phyloP scores from a whole-genome alignment of 192 early-diverging fungal genomes.

The Rhizoclosmatium globosum region DNA sequence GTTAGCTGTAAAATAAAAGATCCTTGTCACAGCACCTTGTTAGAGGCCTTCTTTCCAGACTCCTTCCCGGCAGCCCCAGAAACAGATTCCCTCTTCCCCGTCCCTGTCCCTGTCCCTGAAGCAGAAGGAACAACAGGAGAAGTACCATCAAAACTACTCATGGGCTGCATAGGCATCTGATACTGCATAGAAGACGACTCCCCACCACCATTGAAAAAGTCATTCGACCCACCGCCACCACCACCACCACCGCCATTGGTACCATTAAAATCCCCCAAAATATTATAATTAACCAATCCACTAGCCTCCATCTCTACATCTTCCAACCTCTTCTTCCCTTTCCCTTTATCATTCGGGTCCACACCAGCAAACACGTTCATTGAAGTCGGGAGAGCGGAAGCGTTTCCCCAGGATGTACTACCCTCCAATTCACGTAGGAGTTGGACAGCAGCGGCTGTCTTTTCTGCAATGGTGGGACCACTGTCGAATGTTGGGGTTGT shows the following conservation, averaged over 20 bases:
- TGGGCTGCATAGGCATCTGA: not conserved
- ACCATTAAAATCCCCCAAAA: not conserved
- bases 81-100: not conserved
- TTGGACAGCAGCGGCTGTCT: constrained; percentile 2
- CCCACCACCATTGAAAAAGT: not conserved
- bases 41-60: constrained; percentile 4
- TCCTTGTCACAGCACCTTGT: not conserved
- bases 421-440: not conserved
- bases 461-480: not conserved
- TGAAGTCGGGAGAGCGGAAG: not conserved
- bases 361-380: not conserved
- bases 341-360: not conserved
- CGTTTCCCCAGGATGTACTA: constrained; percentile 8
- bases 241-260: not conserved
- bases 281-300: not conserved
- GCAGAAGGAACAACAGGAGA: not conserved
- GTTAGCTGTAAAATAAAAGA: not conserved
- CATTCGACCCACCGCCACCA: not conserved
- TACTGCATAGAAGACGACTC: not conserved
- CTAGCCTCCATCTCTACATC: not conserved
- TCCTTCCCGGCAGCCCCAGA: not conserved
- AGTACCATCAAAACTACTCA: not conserved
- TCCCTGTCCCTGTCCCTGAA: not conserved
- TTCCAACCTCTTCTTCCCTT: not conserved
- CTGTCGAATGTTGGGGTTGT: not conserved